Evolutionary conservation across 768 basidiomycete species (phyloP), one percentile per base, ranked within the genome.

Genomic region (Suillus brevipes): DNA sequence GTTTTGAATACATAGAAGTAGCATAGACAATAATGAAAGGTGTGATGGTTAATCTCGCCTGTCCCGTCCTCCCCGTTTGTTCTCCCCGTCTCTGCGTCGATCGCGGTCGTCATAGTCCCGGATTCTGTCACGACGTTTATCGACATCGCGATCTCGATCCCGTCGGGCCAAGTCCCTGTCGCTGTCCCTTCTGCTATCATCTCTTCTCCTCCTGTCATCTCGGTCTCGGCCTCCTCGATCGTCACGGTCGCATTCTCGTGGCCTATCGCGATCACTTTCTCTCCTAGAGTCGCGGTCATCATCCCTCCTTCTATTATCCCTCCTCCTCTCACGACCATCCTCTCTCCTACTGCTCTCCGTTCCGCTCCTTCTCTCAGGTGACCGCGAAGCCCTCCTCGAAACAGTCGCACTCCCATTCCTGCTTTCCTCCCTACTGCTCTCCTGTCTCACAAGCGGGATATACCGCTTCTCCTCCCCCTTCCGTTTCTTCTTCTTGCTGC

Each of bases 401-500:
- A 74, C 74, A 18, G 77, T 72, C 2, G 76, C 72, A n/a, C 82
- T 82, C 1, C 76, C 73, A 72, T 81, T 68, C 74, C 76, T 68
- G 74, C 77, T 75, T 53, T 71, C 68, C 43, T 70, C 69, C 55
- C 69, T 69, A 73, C 73, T 82, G 61, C 82, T 81, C 60, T 92
- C 93, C 73, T 82, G 83, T 78, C 87, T 93, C 53, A 94, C 72
- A 37, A 99, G 80, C 13, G 97, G 96, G 34, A 95, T 79, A 72
- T 97, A 99, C 69, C 87, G 85, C 78, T 86, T 87, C 62, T 94
- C 92, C 4, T 85, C 84, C 7, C 70, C 63, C 37, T 66, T 69
- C 38, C 83, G 79, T 70, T 78, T 83, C 72, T 81, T 84, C 78
- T 81, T 86, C 74, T 74, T 81, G 70, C 79, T 86, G 23, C 90